Base-by-base conservation (phyloP, 2,329 filamentous ascomycete genomes). In the Penicillium sumatraense region DNA sequence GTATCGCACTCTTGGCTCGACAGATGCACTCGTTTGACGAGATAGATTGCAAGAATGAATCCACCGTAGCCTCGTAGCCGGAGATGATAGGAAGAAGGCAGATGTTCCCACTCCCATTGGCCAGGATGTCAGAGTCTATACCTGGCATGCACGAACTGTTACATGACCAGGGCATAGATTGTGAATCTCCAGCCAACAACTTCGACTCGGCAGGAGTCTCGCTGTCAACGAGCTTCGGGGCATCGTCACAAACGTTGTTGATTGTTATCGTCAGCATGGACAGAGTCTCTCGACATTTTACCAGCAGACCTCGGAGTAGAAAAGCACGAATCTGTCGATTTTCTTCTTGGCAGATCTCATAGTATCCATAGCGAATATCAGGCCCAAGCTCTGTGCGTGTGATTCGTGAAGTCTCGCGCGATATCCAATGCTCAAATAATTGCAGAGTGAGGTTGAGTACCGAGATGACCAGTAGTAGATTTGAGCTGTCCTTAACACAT, bases 381-480 rank as follows among this genome's bases (percentile, higher is more conserved):
- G 60, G 44, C 3, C 54, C 56, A 9, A 59, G 52, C 27, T 65
- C 60, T 21, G 60, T 36, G n/a, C 50, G 47, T 38, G 54, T 49
- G 6, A 40, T 45, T 6, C 56, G 58, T 20, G 55, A 53, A 3
- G 56, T 60, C 47, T 68, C 65, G 21, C 62, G 66, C 29, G 64
- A 63, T n/a, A 70, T 60, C 61, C 69, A 70, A 53, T 66, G 68
- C 18, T 69, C 67, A 33, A 73, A 68, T 4, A 72, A 40, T 21
- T 72, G 67, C 16, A 73, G 58, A 3, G 62, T 63, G 8, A 66
- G 46, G 27, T 72, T 70, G n/a, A 74, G 57, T 2, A 65, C 65
- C 1, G 69, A 72, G 23, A 69, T 64, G 3, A 67, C 62, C 10
- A 70, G 46, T 4, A 72, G 57, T 23, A 71, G 47, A 33, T 67